A percentile compares a stretch with the other conserved stretches of the same genome.
Evolutionary conservation across 176 grass and related monocot genomes (phyloP).

Genomic region (Zoysia pacifica): DNA sequence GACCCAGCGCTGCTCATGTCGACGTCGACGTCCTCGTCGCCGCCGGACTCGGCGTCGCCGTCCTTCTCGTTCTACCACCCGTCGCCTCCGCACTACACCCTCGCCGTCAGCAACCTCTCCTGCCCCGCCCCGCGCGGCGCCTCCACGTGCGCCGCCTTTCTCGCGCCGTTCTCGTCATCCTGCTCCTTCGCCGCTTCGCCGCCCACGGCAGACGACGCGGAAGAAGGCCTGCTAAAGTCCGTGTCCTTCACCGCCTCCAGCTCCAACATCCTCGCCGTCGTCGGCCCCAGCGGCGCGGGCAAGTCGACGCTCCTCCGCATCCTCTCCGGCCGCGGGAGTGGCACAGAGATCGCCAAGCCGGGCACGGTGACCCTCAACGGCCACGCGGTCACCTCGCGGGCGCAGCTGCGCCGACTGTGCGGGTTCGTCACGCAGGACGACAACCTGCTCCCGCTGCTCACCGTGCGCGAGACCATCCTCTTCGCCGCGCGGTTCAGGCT

Average conservation of each 20-base stretch:
- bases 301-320: conserved; percentile 90
- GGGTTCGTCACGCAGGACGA: conserved; percentile 92
- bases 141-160: background rate
- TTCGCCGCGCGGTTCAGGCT: conserved; percentile 74
- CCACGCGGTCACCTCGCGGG: conserved; percentile 44
- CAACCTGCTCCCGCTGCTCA: conserved; percentile 92
- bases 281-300: conserved; percentile 81
- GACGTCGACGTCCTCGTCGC: conserved; percentile 60
- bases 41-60: conserved; percentile 63
- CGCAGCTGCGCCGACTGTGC: conserved; percentile 62
- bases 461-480: conserved; percentile 82
- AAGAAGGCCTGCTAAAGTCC: conserved; percentile 49
- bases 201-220: background rate
- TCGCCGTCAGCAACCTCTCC: conserved; percentile 60
- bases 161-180: conserved; percentile 19
- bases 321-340: conserved; percentile 68
- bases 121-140: conserved; percentile 45
- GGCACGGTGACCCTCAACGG: conserved; percentile 53
- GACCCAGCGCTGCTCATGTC: conserved; percentile 64
- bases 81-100: conserved; percentile 53
- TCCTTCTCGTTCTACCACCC: conserved; percentile 74
- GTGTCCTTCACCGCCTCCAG: conserved; percentile 73
- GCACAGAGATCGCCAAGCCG: conserved; percentile 41
- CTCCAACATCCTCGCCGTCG: conserved; percentile 75
- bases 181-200: background rate